Conservation (phyloP, 345 rosid genomes). For the Dovyalis caffra region DNA sequence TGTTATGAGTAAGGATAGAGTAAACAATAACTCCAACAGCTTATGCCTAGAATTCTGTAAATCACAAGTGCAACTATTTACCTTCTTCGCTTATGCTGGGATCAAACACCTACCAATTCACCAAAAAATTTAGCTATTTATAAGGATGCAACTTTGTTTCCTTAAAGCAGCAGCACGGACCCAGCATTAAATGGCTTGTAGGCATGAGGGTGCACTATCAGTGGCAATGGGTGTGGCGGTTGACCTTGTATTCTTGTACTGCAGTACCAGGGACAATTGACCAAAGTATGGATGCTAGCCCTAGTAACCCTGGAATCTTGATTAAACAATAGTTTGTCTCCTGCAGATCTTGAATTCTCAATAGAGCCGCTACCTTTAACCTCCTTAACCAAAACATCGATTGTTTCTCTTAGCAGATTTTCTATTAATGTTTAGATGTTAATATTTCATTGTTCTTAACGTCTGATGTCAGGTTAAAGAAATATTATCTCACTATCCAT, state of each 20-base stretch:
- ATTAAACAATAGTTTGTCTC: neutral
- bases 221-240: neutral
- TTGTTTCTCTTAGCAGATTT: neutral
- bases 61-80: neutral
- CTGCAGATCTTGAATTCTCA: neutral
- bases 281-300: neutral
- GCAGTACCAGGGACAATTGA: neutral
- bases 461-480: constrained; percentile 62
- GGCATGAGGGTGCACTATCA: neutral
- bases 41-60: neutral
- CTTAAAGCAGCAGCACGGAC: neutral
- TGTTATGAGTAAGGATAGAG: neutral
- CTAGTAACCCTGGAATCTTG: neutral
- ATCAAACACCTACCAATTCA: neutral
- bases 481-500: constrained; percentile 90
- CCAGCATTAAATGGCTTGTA: neutral
- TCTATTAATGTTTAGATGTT: neutral
- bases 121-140: neutral
- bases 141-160: neutral
- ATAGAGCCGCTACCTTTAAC: neutral
- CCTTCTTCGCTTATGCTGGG: neutral
- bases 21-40: neutral
- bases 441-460: neutral
- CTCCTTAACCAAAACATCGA: neutral
- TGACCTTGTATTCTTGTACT: neutral